Evolutionary conservation across 768 basidiomycete genomes (phyloP), one percentile per base, ranked within the genome.

Genomic region (Mycena vitilis): DNA sequence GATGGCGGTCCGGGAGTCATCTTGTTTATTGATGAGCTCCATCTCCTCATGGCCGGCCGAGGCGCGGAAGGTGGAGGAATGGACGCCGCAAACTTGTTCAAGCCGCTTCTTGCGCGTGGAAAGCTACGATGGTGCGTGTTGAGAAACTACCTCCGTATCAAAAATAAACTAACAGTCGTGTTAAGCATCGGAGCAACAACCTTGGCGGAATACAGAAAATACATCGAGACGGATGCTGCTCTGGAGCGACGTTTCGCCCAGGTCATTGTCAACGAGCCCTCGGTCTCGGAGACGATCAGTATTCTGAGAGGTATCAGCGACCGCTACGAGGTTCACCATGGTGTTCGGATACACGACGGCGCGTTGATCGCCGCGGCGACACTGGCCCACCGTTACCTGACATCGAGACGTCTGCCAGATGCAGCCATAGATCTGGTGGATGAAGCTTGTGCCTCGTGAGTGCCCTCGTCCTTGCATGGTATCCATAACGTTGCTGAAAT

Each of bases 231-330:
- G 54, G 96, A 97, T 74, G 90, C 93, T 38, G 95, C 95, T 8
- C 84, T 97, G 60, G 95, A 96, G 75, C 88, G 96, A 70, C 87
- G 96, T 71, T 96, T 97, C 78, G 95, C 96, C 3, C 95, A 98
- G 78, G 95, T 99, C 48, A 76, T 96, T 34, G 89, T 99, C 66
- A 95, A 95, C 72, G 97, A 99, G 76, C 97, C 97, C 0, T 82
- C 83, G 13, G 96, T 98, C 0, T 79, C 91, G 6, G 95, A 97
- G 72, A 93, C 97, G 0, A 95, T 99, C 81, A 92, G 87, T 71
- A 99, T 98, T 69, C 86, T 99, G 44, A 91, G 97, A 71, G 97
- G 97, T 65, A 95, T 98, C 77, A 86, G 93, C 49, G 95, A 97
- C 76, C 95, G 95, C 78, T 98, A 98, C 77, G 93, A 95, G 78